Evolutionary conservation across 345 rosid species (phyloP), one percentile per base, ranked within the genome.

Genomic region (Physaria fendleri): DNA sequence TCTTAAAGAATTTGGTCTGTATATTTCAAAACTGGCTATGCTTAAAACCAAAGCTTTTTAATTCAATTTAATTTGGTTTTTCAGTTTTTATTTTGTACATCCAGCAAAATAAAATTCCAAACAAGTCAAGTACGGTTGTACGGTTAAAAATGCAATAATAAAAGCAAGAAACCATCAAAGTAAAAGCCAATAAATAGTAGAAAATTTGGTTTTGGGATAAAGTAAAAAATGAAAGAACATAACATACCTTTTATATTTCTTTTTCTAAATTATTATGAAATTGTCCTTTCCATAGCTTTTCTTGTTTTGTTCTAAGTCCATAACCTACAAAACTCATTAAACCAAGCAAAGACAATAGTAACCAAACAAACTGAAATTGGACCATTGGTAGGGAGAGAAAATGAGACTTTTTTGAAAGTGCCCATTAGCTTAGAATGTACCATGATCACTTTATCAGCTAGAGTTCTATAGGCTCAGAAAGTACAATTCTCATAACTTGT

Each of bases 211-310:
- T 50, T 29, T 29, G 25, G 61, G 22, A 37, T 14, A 65, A 46
- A 20, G 43, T 28, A 38, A 70, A 62, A 40, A 70, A 66, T 50
- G 68, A 64, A 64, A 76, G 75, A 66, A 74, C 72, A 79, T 76
- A 64, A 56, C 40, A 70, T 59, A 76, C 76, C 81, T 84, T 79
- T 84, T 68, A 52, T 73, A 61, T 64, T 56, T 70, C 76, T 58
- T 76, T 58, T 72, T 65, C 69, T 64, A 71, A 49, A 17, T 5
- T 49, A 56, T 40, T 50, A n/a, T 49, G 44, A 59, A 20, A 59
- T 25, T 51, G 65, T 42, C 46, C 68, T 37, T 37, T 62, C 44
- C 49, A 15, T 33, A 45, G 34, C 35, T 45, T 39, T 51, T 46
- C 61, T 27, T 43, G n/a, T 45, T 27, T 48, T 57, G 28, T 66